Evolutionary conservation across 805 yeast species (phyloP), one percentile per base, ranked within the genome.

Genomic region (Kazachstania psychrophila): DNA sequence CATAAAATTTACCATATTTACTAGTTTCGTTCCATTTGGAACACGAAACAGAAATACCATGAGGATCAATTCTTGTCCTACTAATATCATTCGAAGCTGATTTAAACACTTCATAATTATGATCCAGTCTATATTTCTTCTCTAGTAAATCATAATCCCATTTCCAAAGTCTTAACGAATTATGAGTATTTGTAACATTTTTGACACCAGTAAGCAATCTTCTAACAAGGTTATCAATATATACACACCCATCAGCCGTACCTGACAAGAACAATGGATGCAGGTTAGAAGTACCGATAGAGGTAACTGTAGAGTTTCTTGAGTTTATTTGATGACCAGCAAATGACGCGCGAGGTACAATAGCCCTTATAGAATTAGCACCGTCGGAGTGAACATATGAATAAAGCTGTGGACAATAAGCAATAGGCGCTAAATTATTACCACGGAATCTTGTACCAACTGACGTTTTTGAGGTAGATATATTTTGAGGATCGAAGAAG

Each of bases 11-110:
- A 40, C 64, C 77, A 42, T 40, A 58, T 51, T 25, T 32, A 3
- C 52, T 31, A 34, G 62, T 66, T 38, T 72, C 79, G 51, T 70
- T 72, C 92, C 89, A 82, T 17, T 69, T 68, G 1, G 73, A 34
- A 2, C 70, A 46, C 0, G 75, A 66, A 6, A 81, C 58, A 12
- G 64, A 54, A 2, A 76, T 66, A 11, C 71, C 69, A 4, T 70
- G 65, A 1, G 84, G 77, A 35, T 67, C 67, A 4, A 70, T 57
- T 45, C 42, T 61, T 41, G 39, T 56, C 19, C 44, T 52, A 17
- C 51, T 46, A 14, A 43, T 43, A 12, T 61, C 66, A 23, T 44
- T 46, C 2, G 51, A 42, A 13, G 41, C 32, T n/a, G 56, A 34
- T 15, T 61, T 60, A 34, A 51, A 46, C 27, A 56, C 45, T 18